Evolutionary conservation across 371 early-diverging fungal species (phyloP).

Genomic region (Capillidium heterosporum): DNA sequence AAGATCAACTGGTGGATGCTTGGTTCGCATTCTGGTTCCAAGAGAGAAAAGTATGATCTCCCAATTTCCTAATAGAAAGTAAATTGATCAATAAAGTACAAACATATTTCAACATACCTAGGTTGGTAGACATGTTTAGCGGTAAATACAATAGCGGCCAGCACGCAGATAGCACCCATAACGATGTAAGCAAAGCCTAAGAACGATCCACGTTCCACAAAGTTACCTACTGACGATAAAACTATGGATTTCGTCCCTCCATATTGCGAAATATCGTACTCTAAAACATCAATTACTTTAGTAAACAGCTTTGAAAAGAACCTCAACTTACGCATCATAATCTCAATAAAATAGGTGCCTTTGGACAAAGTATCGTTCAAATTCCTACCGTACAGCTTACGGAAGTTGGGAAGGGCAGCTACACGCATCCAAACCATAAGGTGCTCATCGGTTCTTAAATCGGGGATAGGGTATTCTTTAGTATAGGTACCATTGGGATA

Average conservation of each 20-base stretch:
- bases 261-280: constrained; percentile 43
- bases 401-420: constrained; percentile 87
- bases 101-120: constrained; percentile 30
- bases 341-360: constrained; percentile 43
- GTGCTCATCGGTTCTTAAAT: constrained; percentile 40
- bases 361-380: constrained; percentile 24
- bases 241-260: constrained; percentile 87
- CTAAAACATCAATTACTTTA: background rate
- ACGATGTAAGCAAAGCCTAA: constrained; percentile 86
- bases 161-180: constrained; percentile 67
- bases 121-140: constrained; percentile 74
- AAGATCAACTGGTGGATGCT: no score
- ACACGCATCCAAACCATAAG: constrained; percentile 98
- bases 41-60: constrained; percentile 80
- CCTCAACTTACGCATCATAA: constrained; percentile 17
- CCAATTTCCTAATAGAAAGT: constrained; percentile 46
- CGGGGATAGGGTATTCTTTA: constrained; percentile 37
- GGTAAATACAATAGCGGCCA: constrained; percentile 71
- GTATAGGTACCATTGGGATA: constrained; percentile 39
- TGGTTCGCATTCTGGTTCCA: constrained; percentile 94
- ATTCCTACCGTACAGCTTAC: constrained; percentile 84
- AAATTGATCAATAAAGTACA: constrained; percentile 8
- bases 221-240: constrained; percentile 68
- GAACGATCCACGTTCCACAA: constrained; percentile 90
- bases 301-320: background rate